These are phyloP conservation scores for Termitomyces sp. DNA, from an alignment of 768 basidiomycete species.

Conservation along the genomic window DNA sequence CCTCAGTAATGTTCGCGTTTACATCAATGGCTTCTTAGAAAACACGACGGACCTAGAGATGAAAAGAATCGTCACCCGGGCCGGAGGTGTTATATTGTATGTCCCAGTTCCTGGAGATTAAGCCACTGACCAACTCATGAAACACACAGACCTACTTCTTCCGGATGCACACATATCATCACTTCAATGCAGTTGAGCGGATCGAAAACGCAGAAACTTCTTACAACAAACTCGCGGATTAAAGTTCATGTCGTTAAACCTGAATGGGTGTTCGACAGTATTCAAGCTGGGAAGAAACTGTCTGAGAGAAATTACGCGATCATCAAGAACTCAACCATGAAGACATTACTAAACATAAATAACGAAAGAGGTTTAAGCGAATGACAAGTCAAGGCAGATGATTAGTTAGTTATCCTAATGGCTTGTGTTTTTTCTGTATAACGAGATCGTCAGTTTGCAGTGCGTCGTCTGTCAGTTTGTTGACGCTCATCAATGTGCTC, in stretches of 20 bases:
- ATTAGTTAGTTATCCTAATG: background rate
- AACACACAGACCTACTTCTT: constrained; percentile 41
- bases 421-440: background rate
- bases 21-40: constrained; percentile 66
- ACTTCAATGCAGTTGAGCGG: constrained; percentile 69
- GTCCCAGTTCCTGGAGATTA: constrained; percentile 14
- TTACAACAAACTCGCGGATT: constrained; percentile 45
- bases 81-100: constrained; percentile 66
- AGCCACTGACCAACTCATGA: constrained; percentile 8
- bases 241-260: constrained; percentile 64
- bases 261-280: constrained; percentile 71
- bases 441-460: background rate
- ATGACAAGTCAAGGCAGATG: background rate
- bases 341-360: constrained; percentile 34
- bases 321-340: constrained; percentile 32
- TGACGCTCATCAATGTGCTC: background rate
- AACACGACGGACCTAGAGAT: constrained; percentile 79
- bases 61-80: constrained; percentile 58
- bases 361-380: background rate
- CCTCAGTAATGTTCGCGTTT: constrained; percentile 47
- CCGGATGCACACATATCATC: constrained; percentile 73
- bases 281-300: constrained; percentile 52
- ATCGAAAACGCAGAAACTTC: constrained; percentile 62
- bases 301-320: constrained; percentile 58
- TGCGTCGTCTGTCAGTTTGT: background rate